These are phyloP conservation scores for Fomitopsis pinicola DNA, from an alignment of 1,284 basidiomycete species.

Conservation along the genomic window DNA sequence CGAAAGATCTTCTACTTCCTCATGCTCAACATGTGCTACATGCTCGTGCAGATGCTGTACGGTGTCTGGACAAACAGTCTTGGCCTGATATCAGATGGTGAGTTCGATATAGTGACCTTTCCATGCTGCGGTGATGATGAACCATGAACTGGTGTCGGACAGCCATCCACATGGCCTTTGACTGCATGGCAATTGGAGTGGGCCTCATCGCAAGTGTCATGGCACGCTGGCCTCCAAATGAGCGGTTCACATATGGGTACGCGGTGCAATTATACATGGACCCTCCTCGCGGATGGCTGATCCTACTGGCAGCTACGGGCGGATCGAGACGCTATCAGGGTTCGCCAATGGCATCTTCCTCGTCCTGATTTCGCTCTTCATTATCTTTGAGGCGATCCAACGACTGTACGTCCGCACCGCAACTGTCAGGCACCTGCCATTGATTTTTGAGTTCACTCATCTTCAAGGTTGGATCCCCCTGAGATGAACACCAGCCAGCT, in stretches of 20 bases:
- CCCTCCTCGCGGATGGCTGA: background rate
- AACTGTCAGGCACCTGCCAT: background rate
- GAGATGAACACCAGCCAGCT: conserved; percentile 98
- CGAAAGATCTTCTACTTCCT: conserved; percentile 97
- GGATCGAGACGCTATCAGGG: conserved; percentile 98
- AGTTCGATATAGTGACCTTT: background rate
- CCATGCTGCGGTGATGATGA: background rate
- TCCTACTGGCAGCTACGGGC: conserved; percentile 65
- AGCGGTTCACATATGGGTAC: conserved; percentile 92
- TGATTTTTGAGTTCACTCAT: background rate
- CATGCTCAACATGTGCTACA: conserved; percentile 91
- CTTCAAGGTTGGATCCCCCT: conserved; percentile 78
- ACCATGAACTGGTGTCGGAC: background rate
- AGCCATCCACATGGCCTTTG: conserved; percentile 99
- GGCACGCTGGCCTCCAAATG: conserved; percentile 96
- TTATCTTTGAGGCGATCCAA: conserved; percentile 97
- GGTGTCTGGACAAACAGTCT: conserved; percentile 98
- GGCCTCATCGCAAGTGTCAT: conserved; percentile 96
- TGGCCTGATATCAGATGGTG: conserved; percentile 95
- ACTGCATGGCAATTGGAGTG: conserved; percentile 96
- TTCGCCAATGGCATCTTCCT: conserved; percentile 98
- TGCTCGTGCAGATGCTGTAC: conserved; percentile 94
- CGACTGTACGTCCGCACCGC: conserved; percentile 62
- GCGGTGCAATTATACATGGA: conserved; percentile 16
- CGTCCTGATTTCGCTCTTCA: conserved; percentile 95